Conservation (phyloP, 371 early-diverging fungal genomes). For the Gilbertella persicaria region DNA sequence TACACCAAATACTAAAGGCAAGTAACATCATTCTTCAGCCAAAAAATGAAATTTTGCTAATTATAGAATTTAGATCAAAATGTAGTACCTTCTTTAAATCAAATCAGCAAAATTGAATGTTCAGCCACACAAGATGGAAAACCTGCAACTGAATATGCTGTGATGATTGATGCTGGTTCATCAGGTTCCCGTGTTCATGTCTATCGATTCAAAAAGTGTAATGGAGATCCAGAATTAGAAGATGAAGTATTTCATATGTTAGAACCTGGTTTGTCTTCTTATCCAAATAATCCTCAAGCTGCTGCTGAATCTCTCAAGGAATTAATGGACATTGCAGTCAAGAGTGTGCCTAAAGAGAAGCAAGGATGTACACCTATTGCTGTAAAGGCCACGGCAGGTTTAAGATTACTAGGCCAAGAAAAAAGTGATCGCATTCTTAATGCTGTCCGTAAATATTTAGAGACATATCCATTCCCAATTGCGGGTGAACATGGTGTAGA, state of each 20-base stretch:
- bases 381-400: conserved; percentile 93
- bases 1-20: neutral
- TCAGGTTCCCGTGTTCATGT: conserved; percentile 96
- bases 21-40: neutral
- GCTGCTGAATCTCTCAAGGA: conserved; percentile 80
- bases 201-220: conserved; percentile 84
- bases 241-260: conserved; percentile 82
- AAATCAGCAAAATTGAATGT: conserved; percentile 40
- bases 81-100: conserved; percentile 3
- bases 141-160: conserved; percentile 57
- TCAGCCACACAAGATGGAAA: conserved; percentile 53
- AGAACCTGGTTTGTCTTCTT: conserved; percentile 84
- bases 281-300: conserved; percentile 58
- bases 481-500: conserved; percentile 67
- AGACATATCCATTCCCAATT: conserved; percentile 79
- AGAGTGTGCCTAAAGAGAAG: conserved; percentile 52
- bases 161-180: conserved; percentile 94
- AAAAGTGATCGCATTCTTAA: conserved; percentile 69
- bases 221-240: conserved; percentile 58
- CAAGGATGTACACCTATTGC: conserved; percentile 84
- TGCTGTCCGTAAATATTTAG: conserved; percentile 65
- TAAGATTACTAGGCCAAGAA: conserved; percentile 72
- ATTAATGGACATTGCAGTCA: conserved; percentile 72
- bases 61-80: conserved; percentile 1
- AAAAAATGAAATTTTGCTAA: neutral